Evolutionary conservation across 1,284 basidiomycete species (phyloP).

Genomic region (Moesziomyces parantarcticus): DNA sequence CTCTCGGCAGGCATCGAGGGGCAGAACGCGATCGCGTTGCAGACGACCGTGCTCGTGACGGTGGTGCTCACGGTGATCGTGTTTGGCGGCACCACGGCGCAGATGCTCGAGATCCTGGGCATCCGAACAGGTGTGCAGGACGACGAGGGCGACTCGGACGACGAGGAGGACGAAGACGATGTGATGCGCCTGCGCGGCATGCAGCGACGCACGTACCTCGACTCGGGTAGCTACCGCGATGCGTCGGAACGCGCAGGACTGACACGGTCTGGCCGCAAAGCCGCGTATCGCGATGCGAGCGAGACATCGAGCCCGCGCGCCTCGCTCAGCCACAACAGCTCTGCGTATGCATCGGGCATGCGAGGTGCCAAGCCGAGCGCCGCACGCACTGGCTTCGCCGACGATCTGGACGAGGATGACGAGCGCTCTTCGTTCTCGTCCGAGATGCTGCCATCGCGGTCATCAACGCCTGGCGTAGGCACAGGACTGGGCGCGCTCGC

Average conservation of each 20-base stretch:
- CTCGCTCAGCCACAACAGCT: slow-evolving; percentile 27
- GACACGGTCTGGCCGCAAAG: slow-evolving; percentile 29
- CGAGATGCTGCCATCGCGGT: slow-evolving; percentile 28
- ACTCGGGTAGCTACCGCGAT: slow-evolving; percentile 27
- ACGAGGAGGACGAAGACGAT: slow-evolving; percentile 51
- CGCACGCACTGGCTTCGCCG: slow-evolving; percentile 35
- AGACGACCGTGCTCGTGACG: slow-evolving; percentile 93
- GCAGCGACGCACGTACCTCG: slow-evolving; percentile 29
- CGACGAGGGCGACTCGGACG: slow-evolving; percentile 78
- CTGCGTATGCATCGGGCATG: slow-evolving; percentile 11
- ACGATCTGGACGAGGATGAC: slow-evolving; percentile 50
- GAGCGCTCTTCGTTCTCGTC: slow-evolving; percentile 25
- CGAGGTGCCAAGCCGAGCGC: slow-evolving; percentile 1
- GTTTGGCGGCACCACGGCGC: slow-evolving; percentile 94
- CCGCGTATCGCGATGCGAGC: slow-evolving; percentile 37
- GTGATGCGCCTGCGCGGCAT: slow-evolving; percentile 37
- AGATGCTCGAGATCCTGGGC: slow-evolving; percentile 97
- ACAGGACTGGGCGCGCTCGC: slow-evolving; percentile 12
- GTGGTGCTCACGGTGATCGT: slow-evolving; percentile 94
- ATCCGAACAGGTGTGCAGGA: slow-evolving; percentile 86
- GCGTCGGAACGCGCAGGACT: slow-evolving; percentile 36
- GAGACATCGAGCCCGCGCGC: slow-evolving; percentile 29
- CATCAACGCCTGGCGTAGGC: slow-evolving; percentile 20
- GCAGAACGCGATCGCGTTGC: slow-evolving; percentile 85
- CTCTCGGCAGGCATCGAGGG: slow-evolving; percentile 95